Evolutionary conservation across 176 grass and related monocot species (phyloP), one percentile per base, ranked within the genome.

Genomic region (Oryza meyeriana): DNA sequence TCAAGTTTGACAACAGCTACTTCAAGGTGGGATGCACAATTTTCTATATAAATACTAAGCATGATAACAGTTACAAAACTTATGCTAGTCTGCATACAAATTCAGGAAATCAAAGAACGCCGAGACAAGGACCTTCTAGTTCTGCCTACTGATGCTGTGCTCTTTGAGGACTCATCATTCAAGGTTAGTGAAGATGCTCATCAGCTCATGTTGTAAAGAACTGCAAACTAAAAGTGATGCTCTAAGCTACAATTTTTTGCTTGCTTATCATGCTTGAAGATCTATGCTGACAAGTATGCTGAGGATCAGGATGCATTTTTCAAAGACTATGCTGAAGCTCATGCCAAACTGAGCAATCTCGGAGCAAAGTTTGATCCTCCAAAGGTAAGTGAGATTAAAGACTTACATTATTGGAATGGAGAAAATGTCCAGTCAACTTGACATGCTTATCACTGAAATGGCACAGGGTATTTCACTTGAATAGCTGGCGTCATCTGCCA

Each of bases 321-420:
- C 36, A 50, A 86, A 36, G 90, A 98, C 79, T 98, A 94, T 12
- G 90, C 95, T 66, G 92, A 94, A 92, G 90, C 95, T 84, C 95
- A 98, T 91, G 95, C 95, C 67, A 98, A 94, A 85, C 77, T 98
- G 44, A 98, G 95, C 88, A 98, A 93, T 84, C 90, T 94, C 3
- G 95, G 95, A 24, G 86, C 95, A 20, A 98, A 91, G 72, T 98
- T 94, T 84, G 78, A 94, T 74, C 95, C 86, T 64, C 85, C 92
- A 48, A 91, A 93, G 90, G 95, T 94, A 87, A 36, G 35, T 32
- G 24, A 26, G 12, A 41, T 66, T 61, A 62, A 47, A 10, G 35
- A 31, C 17, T 48, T 7, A 11, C 27, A 25, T 71, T 79, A 0
- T 28, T 71, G 20, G 8, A 14, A 61, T 18, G n/a, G 30, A 69